Conservation (phyloP, 257 asterid species). For the Fraxinus pennsylvanica region DNA sequence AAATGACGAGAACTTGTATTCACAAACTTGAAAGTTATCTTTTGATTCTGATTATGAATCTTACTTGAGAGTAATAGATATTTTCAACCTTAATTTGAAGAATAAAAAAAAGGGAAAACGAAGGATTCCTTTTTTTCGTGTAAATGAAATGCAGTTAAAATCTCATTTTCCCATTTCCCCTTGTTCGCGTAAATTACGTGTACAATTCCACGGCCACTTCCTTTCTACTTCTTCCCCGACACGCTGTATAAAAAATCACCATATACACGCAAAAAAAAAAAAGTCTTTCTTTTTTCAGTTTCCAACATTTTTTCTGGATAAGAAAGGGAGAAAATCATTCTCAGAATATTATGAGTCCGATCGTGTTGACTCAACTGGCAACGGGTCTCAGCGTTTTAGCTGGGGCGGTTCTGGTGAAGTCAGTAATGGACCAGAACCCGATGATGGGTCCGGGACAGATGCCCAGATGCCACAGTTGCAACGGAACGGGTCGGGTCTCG, state of each 20-base stretch:
- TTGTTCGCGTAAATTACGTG: not conserved
- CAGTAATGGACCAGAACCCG: slow-evolving; percentile 53
- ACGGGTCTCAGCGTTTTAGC: slow-evolving; percentile 47
- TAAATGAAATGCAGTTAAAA: too few species aligned
- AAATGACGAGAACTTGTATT: too few species aligned
- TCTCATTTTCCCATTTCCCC: too few species aligned
- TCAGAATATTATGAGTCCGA: slow-evolving; percentile 56
- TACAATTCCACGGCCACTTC: slow-evolving; percentile 5
- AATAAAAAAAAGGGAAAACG: too few species aligned
- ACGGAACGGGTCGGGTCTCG: slow-evolving; percentile 81
- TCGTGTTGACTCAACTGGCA: slow-evolving; percentile 43
- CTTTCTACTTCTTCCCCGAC: slow-evolving; percentile 16
- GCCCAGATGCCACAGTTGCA: slow-evolving; percentile 73
- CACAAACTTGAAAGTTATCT: too few species aligned
- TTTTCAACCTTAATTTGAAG: too few species aligned
- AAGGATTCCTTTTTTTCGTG: too few species aligned
- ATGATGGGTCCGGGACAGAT: slow-evolving; percentile 76
- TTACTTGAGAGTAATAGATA: too few species aligned
- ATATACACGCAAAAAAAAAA: too few species aligned
- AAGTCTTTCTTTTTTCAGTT: too few species aligned
- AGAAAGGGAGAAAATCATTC: too few species aligned
- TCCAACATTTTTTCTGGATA: not conserved
- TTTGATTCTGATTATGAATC: too few species aligned
- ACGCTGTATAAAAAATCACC: not conserved
- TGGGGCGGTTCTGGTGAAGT: slow-evolving; percentile 64